Base-by-base conservation (phyloP, 192 early-diverging fungal species). In the Oehlia diaphana region DNA sequence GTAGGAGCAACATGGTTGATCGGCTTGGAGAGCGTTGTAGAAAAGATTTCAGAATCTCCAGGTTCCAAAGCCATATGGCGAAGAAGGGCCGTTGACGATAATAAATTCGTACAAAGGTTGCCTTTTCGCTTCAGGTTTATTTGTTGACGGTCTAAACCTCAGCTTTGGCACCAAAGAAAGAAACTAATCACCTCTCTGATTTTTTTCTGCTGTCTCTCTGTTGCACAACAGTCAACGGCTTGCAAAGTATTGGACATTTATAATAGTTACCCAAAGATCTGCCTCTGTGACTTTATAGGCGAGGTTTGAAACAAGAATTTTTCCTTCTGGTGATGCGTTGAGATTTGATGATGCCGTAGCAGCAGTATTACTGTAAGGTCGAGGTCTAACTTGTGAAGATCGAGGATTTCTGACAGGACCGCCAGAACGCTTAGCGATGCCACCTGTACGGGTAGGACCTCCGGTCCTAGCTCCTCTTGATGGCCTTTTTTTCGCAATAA, bases 301-400 rank as follows among this genome's bases (percentile, higher is more conserved):
- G 63, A 89, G 86, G 84, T 89, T 88, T 42, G 88, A 87, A 75
- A 89, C 84, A 75, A 88, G 82, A 65, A 89, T 87, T 82, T 89
- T 87, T 67, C 86, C 86, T 77, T 87, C 84, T 28, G 82, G 82
- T 49, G 58, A 76, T 78, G 79, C 63, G 76, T 16, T 39, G 26
- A 72, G 19, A 78, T 80, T 76, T 76, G 81, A 21, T 80, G 82
- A 66, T 81, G 84, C n/a, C 31, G 81, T 33, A 78, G 76, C 28
- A 78, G 82, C 28, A 78, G 81, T 78, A 82, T 78, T 39, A 77
- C 81, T 64, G 70, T 83, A 79, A 74, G 80, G 74, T 81, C 85
- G 63, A 77, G 79, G 35, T 62, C 71, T 67, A 81, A 49, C 14
- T 78, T 81, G 62, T 81, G 66, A 37, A 53, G 76, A 69, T 23